Percentiles rank a stretch among this genome's conserved stretches.
Conservation (phyloP, 2,329 filamentous ascomycete genomes). For the Colletotrichum echinochloae region DNA sequence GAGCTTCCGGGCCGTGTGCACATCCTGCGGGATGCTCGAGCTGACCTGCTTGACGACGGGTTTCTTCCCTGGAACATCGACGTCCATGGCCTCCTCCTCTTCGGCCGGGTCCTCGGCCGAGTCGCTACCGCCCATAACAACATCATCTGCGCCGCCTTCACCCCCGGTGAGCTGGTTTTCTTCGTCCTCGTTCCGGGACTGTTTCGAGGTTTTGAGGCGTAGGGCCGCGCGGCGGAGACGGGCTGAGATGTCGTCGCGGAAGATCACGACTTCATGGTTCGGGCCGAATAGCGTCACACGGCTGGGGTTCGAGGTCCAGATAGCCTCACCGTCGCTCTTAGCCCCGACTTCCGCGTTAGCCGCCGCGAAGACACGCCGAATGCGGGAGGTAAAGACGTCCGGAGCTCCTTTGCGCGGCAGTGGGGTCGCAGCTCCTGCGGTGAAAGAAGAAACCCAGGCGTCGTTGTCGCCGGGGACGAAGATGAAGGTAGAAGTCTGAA, state of each 20-base stretch:
- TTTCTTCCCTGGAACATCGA: constrained; percentile 50
- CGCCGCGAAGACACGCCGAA: constrained; percentile 82
- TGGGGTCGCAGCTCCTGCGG: constrained; percentile 77
- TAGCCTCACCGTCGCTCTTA: constrained; percentile 71
- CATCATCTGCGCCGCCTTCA: constrained; percentile 43
- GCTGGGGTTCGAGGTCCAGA: constrained; percentile 92
- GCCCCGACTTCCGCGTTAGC: constrained; percentile 76
- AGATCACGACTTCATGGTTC: constrained; percentile 86
- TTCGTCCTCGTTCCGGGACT: constrained; percentile 48
- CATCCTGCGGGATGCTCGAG: constrained; percentile 58
- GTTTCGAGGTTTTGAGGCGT: constrained; percentile 67
- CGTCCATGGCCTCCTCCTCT: constrained; percentile 56
- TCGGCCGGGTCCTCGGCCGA: constrained; percentile 35
- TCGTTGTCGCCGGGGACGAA: constrained; percentile 98
- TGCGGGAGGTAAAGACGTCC: constrained; percentile 88
- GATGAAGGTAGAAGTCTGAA: constrained; percentile 84
- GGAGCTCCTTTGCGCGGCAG: constrained; percentile 81
- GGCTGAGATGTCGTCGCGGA: constrained; percentile 87
- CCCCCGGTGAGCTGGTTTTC: constrained; percentile 42
- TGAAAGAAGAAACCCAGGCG: constrained; percentile 92
- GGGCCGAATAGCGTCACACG: constrained; percentile 88
- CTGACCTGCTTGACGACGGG: constrained; percentile 29
- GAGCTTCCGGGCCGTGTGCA: constrained; percentile 76
- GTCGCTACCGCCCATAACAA: constrained; percentile 49
- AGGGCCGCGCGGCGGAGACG: constrained; percentile 83